These are phyloP conservation scores for Neurospora intermedia DNA, from an alignment of 495 filamentous ascomycete genomes.

Conservation along the genomic window DNA sequence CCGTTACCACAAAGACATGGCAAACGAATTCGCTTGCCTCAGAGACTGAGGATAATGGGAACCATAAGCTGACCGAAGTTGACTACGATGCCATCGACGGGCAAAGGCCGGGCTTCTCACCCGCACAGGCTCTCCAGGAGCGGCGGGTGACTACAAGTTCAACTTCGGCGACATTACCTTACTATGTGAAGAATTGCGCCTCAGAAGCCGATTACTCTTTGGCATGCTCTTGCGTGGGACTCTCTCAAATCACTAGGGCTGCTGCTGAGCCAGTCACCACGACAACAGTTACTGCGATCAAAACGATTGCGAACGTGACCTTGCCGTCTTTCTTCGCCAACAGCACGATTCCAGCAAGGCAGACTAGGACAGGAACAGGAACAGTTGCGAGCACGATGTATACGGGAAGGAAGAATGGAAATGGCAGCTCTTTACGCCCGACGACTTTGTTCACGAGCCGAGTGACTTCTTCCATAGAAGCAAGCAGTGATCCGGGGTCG, in stretches of 20 bases:
- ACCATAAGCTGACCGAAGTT: slow-evolving; percentile 1
- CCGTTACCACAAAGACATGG: neutral
- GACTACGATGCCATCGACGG: slow-evolving; percentile 3
- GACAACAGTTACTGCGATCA: neutral
- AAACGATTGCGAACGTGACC: slow-evolving; percentile 4
- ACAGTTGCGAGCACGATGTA: neutral
- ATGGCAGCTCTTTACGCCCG: neutral
- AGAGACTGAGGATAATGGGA: neutral
- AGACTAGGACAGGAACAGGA: neutral
- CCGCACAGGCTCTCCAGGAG: slow-evolving; percentile 1
- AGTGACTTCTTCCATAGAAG: neutral
- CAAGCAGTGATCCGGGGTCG: neutral
- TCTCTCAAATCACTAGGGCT: slow-evolving; percentile 6
- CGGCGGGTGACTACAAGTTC: slow-evolving; percentile 7
- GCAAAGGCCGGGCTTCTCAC: neutral
- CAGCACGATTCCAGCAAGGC: neutral
- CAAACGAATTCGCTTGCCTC: neutral
- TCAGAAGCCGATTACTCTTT: slow-evolving; percentile 13
- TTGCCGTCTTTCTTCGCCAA: slow-evolving; percentile 2
- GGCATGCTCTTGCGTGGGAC: slow-evolving; percentile 22
- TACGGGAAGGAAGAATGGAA: neutral
- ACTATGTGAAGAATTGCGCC: slow-evolving; percentile 14
- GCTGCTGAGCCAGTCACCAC: slow-evolving; percentile 1
- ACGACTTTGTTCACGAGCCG: neutral
- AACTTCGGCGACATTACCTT: slow-evolving; percentile 8